Evolutionary conservation across 2,329 filamentous ascomycete genomes (phyloP).

Genomic region (Coniochaeta sp.): DNA sequence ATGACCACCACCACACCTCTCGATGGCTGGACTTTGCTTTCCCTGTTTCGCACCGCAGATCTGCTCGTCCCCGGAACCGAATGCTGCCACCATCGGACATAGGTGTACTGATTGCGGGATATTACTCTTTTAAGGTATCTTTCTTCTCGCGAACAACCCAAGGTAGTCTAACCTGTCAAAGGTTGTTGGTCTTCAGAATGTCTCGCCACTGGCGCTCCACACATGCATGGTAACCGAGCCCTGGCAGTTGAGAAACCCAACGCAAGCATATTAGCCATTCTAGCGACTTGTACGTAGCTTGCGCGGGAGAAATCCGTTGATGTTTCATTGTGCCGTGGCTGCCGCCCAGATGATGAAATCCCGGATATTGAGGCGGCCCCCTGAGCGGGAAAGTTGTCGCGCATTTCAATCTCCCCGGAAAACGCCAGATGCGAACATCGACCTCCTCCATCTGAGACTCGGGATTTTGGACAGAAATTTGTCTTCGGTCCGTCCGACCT

Average conservation of each 20-base stretch:
- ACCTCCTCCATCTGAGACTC: not conserved
- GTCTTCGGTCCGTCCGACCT: not conserved
- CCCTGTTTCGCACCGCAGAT: constrained; percentile 15
- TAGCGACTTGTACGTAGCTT: not conserved
- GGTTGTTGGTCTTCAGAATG: not conserved
- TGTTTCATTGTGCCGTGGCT: not conserved
- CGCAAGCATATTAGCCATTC: not conserved
- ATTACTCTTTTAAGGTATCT: constrained; percentile 1
- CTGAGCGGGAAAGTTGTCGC: not conserved
- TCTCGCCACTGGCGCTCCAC: not conserved
- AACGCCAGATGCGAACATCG: not conserved
- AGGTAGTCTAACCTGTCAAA: not conserved
- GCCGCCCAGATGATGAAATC: not conserved
- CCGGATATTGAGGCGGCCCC: constrained; percentile 1
- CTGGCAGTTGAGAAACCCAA: not conserved
- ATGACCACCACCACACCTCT: not conserved
- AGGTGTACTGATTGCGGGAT: constrained; percentile 4
- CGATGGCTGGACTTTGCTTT: constrained; percentile 3
- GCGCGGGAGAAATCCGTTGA: not conserved
- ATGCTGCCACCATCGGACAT: not conserved
- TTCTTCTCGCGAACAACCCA: no score
- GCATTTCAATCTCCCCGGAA: not conserved
- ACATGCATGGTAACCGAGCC: not conserved
- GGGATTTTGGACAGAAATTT: not conserved
- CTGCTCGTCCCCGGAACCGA: constrained; percentile 8